Base-by-base conservation (phyloP, 495 filamentous ascomycete genomes). In the Rhizodiscina lignyota region DNA sequence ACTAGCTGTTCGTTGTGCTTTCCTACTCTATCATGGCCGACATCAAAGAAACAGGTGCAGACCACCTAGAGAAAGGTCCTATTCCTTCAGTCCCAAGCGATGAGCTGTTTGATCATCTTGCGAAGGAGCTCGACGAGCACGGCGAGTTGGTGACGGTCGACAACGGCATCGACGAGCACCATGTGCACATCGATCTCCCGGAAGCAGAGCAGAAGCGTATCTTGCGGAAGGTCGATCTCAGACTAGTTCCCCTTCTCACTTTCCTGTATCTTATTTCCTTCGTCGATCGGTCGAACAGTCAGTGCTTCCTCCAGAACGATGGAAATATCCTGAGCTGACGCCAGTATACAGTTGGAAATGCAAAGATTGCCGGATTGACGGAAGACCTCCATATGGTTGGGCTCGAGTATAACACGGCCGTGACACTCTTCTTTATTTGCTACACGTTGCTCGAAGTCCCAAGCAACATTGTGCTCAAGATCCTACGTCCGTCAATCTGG, bases 51-150 rank as follows among this genome's bases (percentile, higher is more conserved):
- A n/a, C n/a, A n/a, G n/a, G n/a, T n/a, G n/a, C n/a, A n/a, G n/a
- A n/a, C n/a, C n/a, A n/a, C n/a, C n/a, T n/a, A n/a, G n/a, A n/a
- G n/a, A n/a, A n/a, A n/a, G n/a, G n/a, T n/a, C n/a, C n/a, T n/a
- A n/a, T n/a, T n/a, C n/a, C n/a, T n/a, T n/a, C n/a, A n/a, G n/a
- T n/a, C n/a, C n/a, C n/a, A n/a, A n/a, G n/a, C n/a, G n/a, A n/a
- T n/a, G n/a, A n/a, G n/a, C n/a, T n/a, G n/a, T n/a, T n/a, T n/a
- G n/a, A n/a, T n/a, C n/a, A n/a, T n/a, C n/a, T n/a, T n/a, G n/a
- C n/a, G n/a, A 44, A 43, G 5, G 3, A 27, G 40, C 30, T 47
- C 35, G 30, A 46, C 39, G 39, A 21, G 40, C 37, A 19, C 41
- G 30, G 33, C 1, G 19, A 37, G 0, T 12, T 30, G 18, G 26